Base-by-base conservation (phyloP, 371 early-diverging fungal species). In the Mortierella sp. region DNA sequence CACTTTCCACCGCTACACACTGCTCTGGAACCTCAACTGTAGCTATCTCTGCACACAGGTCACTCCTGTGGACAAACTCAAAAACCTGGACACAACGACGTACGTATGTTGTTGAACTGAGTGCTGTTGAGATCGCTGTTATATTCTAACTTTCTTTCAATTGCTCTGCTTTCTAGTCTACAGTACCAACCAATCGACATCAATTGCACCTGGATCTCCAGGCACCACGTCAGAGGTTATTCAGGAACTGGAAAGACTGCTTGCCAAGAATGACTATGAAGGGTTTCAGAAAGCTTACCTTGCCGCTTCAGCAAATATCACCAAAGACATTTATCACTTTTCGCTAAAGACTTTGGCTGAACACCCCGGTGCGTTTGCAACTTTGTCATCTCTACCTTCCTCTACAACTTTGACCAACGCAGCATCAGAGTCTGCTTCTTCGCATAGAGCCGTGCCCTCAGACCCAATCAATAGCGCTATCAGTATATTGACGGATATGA, bases 401-500 rank as follows among this genome's bases (percentile, higher is more conserved):
- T 16, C 51, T 12, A 35, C 59, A 6, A 32, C 59, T n/a, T 43
- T 40, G 39, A 16, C 62, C 8, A n/a, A 35, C 45, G 39, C 62
- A 47, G 16, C 57, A 43, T 12, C 49, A 45, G 16, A 11, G 43
- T 12, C 32, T 20, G 14, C 18, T 35, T 39, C 28, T 20, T n/a
- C 10, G 24, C 2, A 59, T 30, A 60, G 24, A 0, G 11, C 6
- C 35, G 12, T 16, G 18, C 20, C 59, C 37, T 32, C 69, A 18
- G 71, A 78, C 39, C 76, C 81, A 0, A 52, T 81, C 37, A 59
- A 66, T 32, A 75, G 76, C 57, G 81, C 76, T 16, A 47, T 81
- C 20, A 66, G 73, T 32, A 66, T 81, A 54, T 49, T 81, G 60
- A 81, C 81, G 10, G 81, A 72, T 18, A 81, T 81, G 81, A 76